These are phyloP conservation scores for Paulownia fortunei DNA, from an alignment of 257 asterid genomes.

Conservation along the genomic window DNA sequence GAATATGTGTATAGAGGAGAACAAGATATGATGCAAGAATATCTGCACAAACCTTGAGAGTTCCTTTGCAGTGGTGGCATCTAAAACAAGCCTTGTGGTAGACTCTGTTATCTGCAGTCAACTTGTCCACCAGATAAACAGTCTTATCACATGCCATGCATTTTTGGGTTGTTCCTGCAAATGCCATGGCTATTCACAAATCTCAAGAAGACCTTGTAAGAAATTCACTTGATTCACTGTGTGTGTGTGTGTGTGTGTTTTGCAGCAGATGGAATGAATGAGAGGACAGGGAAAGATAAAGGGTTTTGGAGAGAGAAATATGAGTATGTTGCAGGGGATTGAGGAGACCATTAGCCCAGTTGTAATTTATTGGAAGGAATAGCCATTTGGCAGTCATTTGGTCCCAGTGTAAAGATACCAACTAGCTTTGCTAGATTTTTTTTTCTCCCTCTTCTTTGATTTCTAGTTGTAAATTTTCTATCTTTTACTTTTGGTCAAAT, in stretches of 20 bases:
- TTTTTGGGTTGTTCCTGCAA: slow-evolving; percentile 98
- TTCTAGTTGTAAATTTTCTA: not conserved
- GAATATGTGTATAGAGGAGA: no score
- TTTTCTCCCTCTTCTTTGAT: not conserved
- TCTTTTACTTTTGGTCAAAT: not conserved
- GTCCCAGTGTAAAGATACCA: slow-evolving; percentile 47
- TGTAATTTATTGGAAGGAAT: slow-evolving; percentile 43
- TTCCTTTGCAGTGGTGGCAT: slow-evolving; percentile 96
- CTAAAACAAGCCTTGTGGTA: slow-evolving; percentile 96
- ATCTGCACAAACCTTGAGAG: slow-evolving; percentile 71
- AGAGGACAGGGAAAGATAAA: slow-evolving; percentile 39
- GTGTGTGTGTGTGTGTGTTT: slow-evolving; percentile 9
- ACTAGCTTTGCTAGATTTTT: slow-evolving; percentile 34
- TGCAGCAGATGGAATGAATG: slow-evolving; percentile 20
- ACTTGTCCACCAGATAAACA: slow-evolving; percentile 87
- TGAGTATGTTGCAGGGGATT: slow-evolving; percentile 17
- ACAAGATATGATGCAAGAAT: not conserved
- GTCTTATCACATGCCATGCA: slow-evolving; percentile 97
- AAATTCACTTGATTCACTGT: not conserved
- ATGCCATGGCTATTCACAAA: slow-evolving; percentile 62
- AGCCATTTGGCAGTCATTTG: slow-evolving; percentile 42
- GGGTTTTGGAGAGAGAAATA: slow-evolving; percentile 29
- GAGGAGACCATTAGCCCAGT: slow-evolving; percentile 32
- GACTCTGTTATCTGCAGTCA: slow-evolving; percentile 87
- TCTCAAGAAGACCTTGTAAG: slow-evolving; percentile 33